Percentiles rank a stretch among this genome's conserved stretches.
Evolutionary conservation across 2,329 filamentous ascomycete species (phyloP).

Genomic region (Cryphonectria naterciae): DNA sequence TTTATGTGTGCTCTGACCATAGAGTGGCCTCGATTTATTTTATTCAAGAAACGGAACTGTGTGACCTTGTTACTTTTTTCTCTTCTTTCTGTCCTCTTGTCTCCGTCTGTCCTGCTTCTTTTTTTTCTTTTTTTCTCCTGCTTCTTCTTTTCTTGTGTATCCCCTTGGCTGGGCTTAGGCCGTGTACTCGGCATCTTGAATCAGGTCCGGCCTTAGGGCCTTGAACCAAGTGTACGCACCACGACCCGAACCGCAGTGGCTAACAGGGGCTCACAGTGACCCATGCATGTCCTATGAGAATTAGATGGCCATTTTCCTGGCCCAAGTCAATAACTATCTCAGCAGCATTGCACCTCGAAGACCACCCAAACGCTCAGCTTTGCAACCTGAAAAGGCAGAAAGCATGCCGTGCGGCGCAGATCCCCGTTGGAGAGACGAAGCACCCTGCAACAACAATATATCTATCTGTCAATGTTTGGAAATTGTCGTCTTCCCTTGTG

Average conservation of each 20-base stretch:
- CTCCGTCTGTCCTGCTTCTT: too few species aligned
- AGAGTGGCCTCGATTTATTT: too few species aligned
- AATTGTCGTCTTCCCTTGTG: neutral
- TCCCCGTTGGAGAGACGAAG: neutral
- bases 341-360: neutral
- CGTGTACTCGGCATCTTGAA: neutral
- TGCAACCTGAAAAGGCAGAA: neutral
- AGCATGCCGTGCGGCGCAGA: neutral
- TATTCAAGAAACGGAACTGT: neutral
- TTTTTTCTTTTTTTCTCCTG: neutral
- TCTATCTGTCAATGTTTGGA: neutral
- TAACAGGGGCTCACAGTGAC: neutral
- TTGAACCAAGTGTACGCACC: neutral
- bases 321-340: neutral
- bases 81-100: too few species aligned
- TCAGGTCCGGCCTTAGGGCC: too few species aligned
- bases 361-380: neutral
- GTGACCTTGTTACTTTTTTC: too few species aligned
- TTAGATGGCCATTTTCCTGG: too few species aligned
- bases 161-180: too few species aligned
- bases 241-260: too few species aligned
- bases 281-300: neutral
- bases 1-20: neutral
- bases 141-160: too few species aligned
- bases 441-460: neutral